Conservation (phyloP, 2,329 filamentous ascomycete species). For the Clathrospora elynae region DNA sequence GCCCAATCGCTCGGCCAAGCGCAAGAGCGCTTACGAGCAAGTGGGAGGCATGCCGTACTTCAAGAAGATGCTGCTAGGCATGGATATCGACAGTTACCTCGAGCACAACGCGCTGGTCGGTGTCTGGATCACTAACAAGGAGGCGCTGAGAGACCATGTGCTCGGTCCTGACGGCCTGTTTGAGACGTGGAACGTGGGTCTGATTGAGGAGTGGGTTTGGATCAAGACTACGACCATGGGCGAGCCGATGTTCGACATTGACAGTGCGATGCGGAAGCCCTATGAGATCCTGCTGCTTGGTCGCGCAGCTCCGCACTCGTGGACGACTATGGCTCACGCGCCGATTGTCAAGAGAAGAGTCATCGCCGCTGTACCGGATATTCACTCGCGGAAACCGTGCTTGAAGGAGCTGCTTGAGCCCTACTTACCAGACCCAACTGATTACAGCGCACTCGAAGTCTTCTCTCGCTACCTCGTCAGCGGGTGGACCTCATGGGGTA, state of each 20-base stretch:
- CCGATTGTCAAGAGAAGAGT: conserved; percentile 57
- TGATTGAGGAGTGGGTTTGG: conserved; percentile 77
- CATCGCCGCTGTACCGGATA: conserved; percentile 71
- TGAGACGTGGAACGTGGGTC: conserved; percentile 67
- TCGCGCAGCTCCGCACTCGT: conserved; percentile 41
- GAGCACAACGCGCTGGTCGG: conserved; percentile 60
- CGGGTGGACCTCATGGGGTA: conserved; percentile 80
- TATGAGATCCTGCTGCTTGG: conserved; percentile 75
- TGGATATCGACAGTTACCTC: conserved; percentile 54
- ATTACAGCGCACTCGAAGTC: conserved; percentile 70
- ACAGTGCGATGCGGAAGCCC: conserved; percentile 71
- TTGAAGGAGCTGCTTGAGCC: conserved; percentile 65
- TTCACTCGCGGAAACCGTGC: conserved; percentile 80
- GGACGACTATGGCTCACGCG: conserved; percentile 29
- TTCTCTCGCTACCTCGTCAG: conserved; percentile 76
- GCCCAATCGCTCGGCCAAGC: conserved; percentile 75
- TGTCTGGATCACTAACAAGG: conserved; percentile 79
- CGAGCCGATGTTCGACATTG: conserved; percentile 66
- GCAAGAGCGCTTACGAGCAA: conserved; percentile 60
- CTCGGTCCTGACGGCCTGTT: conserved; percentile 66
- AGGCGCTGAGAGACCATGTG: conserved; percentile 59
- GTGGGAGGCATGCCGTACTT: conserved; percentile 55
- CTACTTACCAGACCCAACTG: conserved; percentile 52
- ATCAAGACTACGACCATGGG: conserved; percentile 71
- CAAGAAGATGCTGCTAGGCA: conserved; percentile 45